A percentile compares a stretch with the other conserved stretches of the same genome.
Evolutionary conservation across 1,284 basidiomycete species (phyloP).

Genomic region (Papiliotrema nemorosa): DNA sequence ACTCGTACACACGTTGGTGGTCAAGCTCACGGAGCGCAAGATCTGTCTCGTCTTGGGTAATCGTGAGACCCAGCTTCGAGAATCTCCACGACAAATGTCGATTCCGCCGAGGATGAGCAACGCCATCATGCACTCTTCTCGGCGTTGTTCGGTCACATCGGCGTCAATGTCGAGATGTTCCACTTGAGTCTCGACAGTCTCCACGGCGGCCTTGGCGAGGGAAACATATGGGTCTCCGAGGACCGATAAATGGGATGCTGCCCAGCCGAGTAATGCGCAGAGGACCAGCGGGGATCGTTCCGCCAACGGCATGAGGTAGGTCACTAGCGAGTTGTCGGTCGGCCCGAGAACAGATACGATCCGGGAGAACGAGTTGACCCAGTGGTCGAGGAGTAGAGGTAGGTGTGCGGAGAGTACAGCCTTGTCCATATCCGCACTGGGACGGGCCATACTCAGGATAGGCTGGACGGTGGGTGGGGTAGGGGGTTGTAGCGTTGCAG

Average conservation of each 20-base stretch:
- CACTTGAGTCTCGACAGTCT: constrained; percentile 26
- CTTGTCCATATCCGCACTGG: neutral
- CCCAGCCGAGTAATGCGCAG: constrained; percentile 32
- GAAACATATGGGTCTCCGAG: constrained; percentile 28
- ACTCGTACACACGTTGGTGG: constrained; percentile 1
- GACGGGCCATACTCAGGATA: neutral
- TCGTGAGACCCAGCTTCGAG: constrained; percentile 16
- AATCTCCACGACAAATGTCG: constrained; percentile 25
- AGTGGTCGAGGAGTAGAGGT: constrained; percentile 16
- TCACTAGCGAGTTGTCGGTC: constrained; percentile 20
- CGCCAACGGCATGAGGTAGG: constrained; percentile 24
- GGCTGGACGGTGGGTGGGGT: neutral
- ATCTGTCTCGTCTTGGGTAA: constrained; percentile 16
- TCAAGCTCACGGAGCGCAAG: constrained; percentile 8
- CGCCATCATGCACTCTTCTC: constrained; percentile 33
- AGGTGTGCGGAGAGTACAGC: neutral
- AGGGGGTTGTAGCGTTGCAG: neutral
- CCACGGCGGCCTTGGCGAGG: constrained; percentile 25
- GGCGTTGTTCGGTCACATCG: constrained; percentile 13
- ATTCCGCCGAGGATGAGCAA: constrained; percentile 31
- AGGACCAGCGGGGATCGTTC: constrained; percentile 28
- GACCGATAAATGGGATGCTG: constrained; percentile 26
- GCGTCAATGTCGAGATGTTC: constrained; percentile 13
- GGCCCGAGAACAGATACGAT: constrained; percentile 30
- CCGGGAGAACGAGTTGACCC: constrained; percentile 30